These are phyloP conservation scores for Stachybotrys echinatus DNA, from an alignment of 2,329 filamentous ascomycete species.

Conservation along the genomic window DNA sequence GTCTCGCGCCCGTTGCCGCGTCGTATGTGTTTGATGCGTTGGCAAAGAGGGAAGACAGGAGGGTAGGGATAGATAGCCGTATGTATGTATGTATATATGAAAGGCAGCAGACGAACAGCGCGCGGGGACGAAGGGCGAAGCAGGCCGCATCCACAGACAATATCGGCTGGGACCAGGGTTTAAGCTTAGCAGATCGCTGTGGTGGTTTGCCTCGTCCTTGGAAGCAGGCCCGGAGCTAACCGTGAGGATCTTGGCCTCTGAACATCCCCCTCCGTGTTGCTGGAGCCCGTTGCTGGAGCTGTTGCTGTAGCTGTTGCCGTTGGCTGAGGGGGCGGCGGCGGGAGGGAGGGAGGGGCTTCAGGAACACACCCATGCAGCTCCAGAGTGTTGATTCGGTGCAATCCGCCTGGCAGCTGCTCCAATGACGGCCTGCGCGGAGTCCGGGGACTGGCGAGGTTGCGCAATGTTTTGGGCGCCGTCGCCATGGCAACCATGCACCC, in stretches of 20 bases:
- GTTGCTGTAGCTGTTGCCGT: too few species aligned
- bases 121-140: too few species aligned
- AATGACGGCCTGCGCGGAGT: background rate
- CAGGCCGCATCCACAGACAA: too few species aligned
- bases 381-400: background rate
- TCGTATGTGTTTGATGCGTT: background rate
- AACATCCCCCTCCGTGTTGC: too few species aligned
- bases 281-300: background rate
- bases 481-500: background rate
- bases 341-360: too few species aligned
- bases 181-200: too few species aligned
- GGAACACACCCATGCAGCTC: background rate
- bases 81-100: too few species aligned
- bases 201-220: background rate
- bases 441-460: too few species aligned
- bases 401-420: background rate
- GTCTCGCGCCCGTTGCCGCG: too few species aligned
- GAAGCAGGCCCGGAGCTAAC: background rate
- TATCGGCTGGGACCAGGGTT: background rate
- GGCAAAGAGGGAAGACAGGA: background rate
- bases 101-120: too few species aligned
- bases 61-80: too few species aligned
- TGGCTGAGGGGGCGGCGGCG: too few species aligned
- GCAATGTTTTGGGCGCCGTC: conserved; percentile 1
- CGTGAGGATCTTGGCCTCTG: background rate